Evolutionary conservation across 2,329 filamentous ascomycete species (phyloP).

Genomic region (Neonectria punicea): DNA sequence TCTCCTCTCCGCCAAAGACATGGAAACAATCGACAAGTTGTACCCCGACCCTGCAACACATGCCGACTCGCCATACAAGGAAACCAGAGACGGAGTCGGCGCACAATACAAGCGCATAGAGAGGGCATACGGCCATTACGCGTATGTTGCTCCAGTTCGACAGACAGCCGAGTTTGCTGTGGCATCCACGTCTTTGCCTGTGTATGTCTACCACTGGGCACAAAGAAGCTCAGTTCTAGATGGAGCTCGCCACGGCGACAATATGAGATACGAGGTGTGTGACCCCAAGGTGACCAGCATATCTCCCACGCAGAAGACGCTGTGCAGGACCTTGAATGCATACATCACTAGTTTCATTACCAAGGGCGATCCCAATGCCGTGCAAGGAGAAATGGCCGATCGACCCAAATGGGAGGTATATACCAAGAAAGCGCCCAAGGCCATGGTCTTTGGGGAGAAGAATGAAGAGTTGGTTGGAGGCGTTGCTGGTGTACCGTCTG

Average conservation of each 20-base stretch:
- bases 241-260: conserved; percentile 60
- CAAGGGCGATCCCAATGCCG: conserved; percentile 56
- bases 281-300: conserved; percentile 47
- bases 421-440: conserved; percentile 37
- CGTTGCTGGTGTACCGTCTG: conserved; percentile 47
- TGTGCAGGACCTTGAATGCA: conserved; percentile 56
- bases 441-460: conserved; percentile 56
- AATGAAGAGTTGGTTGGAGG: conserved; percentile 62
- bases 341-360: conserved; percentile 62
- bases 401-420: conserved; percentile 52
- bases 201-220: conserved; percentile 54
- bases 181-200: conserved; percentile 28
- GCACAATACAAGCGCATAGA: conserved; percentile 65
- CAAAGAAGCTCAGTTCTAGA: conserved; percentile 54
- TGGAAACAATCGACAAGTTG: conserved; percentile 63
- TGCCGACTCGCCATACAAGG: conserved; percentile 50
- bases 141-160: conserved; percentile 62
- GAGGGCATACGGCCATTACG: conserved; percentile 65
- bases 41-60: conserved; percentile 67
- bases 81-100: conserved; percentile 54
- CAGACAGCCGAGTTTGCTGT: conserved; percentile 55
- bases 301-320: conserved; percentile 53
- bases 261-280: conserved; percentile 59
- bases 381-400: conserved; percentile 26
- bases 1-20: conserved; percentile 60